Evolutionary conservation across 352 stramenopile genomes (phyloP), one percentile per base, ranked within the genome.

Genomic region (Pythium monospermum): DNA sequence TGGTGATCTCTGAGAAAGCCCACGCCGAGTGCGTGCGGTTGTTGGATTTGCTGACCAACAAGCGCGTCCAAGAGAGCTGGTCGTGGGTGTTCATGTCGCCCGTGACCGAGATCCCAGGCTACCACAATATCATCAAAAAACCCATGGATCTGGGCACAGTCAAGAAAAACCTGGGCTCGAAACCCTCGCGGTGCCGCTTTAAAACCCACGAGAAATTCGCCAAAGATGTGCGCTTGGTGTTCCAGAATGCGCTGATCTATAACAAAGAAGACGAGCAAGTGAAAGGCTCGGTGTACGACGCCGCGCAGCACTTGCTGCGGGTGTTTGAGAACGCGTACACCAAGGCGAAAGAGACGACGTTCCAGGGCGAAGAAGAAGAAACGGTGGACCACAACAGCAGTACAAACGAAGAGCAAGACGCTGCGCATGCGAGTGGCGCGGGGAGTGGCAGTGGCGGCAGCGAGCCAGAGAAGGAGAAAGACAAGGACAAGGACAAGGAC

Each of bases 81-180:
- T 91, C 81, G 2, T 91, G 81, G 81, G 76, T 89, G 23, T 93
- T 93, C 59, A 89, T 93, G 79, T 69, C 62, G 50, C 80, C 79
- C 22, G 80, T 91, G 53, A 57, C 61, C 16, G 60, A 50, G 38
- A 84, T 91, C 48, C 64, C 78, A 1, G 76, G 75, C 38, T 92
- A 92, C 63, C 67, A 83, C 13, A 28, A 82, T 41, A 58, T 92
- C 43, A 80, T 89, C 54, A 89, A 89, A 51, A 86, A 81, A 51
- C 77, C 76, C 60, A 94, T 94, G 83, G 83, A 91, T 56, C 57
- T 94, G 23, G 77, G 75, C 35, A 87, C 80, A 0, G 73, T 94
- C 21, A 75, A 76, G 57, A 82, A 85, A 62, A 76, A 91, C 39
- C 35, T 94, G 5, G 83, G 83, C 43, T 57, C 58, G 31, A 91